Conservation (phyloP, 768 basidiomycete genomes). For the Suillus fuscotomentosus region DNA sequence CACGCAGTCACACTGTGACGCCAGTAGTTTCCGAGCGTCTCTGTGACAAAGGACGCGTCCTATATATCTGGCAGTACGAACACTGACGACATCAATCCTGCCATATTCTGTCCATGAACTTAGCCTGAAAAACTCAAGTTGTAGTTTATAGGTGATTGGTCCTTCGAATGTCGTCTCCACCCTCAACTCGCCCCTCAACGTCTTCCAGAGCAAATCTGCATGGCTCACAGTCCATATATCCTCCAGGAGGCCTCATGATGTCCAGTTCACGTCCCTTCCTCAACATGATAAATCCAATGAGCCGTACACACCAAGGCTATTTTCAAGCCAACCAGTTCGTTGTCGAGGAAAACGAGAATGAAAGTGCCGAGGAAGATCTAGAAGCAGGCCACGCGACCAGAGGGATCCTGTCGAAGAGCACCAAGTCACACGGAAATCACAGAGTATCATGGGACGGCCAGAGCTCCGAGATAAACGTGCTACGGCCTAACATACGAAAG, state of each 20-base stretch:
- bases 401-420: slow-evolving; percentile 18
- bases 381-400: slow-evolving; percentile 56
- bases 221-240: slow-evolving; percentile 32
- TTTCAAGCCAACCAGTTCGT: slow-evolving; percentile 69
- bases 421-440: slow-evolving; percentile 45
- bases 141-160: neutral
- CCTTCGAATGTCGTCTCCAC: slow-evolving; percentile 6
- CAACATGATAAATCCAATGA: slow-evolving; percentile 80
- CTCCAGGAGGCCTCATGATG: slow-evolving; percentile 15
- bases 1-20: slow-evolving; percentile 27
- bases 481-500: slow-evolving; percentile 72
- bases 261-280: slow-evolving; percentile 76
- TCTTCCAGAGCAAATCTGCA: slow-evolving; percentile 15
- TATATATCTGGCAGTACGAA: slow-evolving; percentile 3
- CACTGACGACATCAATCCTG: slow-evolving; percentile 13
- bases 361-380: slow-evolving; percentile 51
- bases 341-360: slow-evolving; percentile 66
- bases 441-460: slow-evolving; percentile 59
- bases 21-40: slow-evolving; percentile 5
- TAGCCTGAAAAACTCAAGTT: neutral
- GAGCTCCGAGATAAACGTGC: slow-evolving; percentile 51
- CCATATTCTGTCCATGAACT: slow-evolving; percentile 9
- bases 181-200: slow-evolving; percentile 17
- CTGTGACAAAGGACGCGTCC: slow-evolving; percentile 7
- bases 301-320: slow-evolving; percentile 72